Evolutionary conservation across 2,329 filamentous ascomycete genomes (phyloP).

Genomic region (Cytospora mali): DNA sequence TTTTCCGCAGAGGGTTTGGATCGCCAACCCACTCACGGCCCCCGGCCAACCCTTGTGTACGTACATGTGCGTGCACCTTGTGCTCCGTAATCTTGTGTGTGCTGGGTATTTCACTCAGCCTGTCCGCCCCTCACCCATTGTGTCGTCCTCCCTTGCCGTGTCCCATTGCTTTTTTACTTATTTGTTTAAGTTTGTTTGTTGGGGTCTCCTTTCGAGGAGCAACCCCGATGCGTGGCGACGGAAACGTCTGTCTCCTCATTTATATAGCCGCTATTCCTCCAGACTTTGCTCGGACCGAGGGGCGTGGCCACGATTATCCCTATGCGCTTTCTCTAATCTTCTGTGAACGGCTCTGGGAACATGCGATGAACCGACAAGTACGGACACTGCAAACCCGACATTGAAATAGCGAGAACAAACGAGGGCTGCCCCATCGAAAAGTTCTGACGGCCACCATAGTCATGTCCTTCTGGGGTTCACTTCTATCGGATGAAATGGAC

Average conservation of each 20-base stretch:
- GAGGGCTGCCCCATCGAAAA: not conserved
- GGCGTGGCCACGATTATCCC: not conserved
- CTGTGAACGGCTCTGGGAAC: not conserved
- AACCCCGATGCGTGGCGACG: not conserved
- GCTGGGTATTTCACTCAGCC: not conserved
- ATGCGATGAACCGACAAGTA: not conserved
- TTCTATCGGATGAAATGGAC: conserved; percentile 19
- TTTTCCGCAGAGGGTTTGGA: not conserved
- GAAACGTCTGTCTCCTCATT: not conserved
- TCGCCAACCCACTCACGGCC: not conserved
- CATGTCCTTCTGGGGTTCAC: conserved; percentile 15
- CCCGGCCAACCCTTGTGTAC: not conserved
- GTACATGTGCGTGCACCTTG: not conserved
- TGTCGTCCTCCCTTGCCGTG: not conserved
- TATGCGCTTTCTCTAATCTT: not conserved
- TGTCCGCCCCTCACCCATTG: not conserved
- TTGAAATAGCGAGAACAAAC: not conserved
- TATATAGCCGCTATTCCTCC: not conserved
- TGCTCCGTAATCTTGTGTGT: not conserved
- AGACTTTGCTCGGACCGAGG: not conserved
- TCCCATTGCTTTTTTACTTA: not conserved
- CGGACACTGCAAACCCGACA: not conserved
- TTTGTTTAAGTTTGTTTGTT: not conserved
- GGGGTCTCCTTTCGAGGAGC: not conserved
- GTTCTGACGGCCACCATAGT: not conserved